A percentile compares a stretch with the other conserved stretches of the same genome.
Conservation (phyloP, 2,329 filamentous ascomycete species). For the Clonostachys solani region DNA sequence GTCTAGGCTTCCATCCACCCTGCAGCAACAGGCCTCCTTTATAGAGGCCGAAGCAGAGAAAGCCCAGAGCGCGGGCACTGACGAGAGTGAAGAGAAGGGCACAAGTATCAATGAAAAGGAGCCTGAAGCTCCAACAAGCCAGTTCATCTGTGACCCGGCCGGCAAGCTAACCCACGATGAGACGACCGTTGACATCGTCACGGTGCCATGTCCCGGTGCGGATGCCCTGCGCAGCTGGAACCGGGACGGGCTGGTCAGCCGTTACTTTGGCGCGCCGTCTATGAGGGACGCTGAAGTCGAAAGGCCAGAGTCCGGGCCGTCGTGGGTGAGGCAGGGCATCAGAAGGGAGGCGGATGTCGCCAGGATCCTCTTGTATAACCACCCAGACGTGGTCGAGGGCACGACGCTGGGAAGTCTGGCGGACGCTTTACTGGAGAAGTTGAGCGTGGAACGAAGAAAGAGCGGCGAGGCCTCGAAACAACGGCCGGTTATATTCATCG, state of each 20-base stretch:
- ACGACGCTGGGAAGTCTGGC: constrained; percentile 39
- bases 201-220: constrained; percentile 49
- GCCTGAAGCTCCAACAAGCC: background rate
- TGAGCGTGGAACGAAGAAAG: constrained; percentile 24
- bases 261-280: constrained; percentile 37
- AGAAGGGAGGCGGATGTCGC: constrained; percentile 40
- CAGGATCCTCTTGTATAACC: constrained; percentile 46
- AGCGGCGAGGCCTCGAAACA: constrained; percentile 18
- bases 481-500: constrained; percentile 55
- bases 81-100: too few relatives aligned
- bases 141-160: constrained; percentile 26
- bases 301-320: constrained; percentile 13
- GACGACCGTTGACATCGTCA: constrained; percentile 48
- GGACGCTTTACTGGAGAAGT: constrained; percentile 38
- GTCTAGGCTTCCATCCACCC: too few relatives aligned
- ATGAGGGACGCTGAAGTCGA: constrained; percentile 28
- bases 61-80: too few relatives aligned
- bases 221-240: constrained; percentile 50
- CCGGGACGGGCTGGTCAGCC: constrained; percentile 40
- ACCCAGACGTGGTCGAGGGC: constrained; percentile 34
- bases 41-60: too few relatives aligned
- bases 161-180: constrained; percentile 39
- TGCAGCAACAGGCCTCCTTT: too few relatives aligned
- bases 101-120: background rate
- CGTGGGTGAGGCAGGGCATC: constrained; percentile 50